Evolutionary conservation across 2,329 filamentous ascomycete species (phyloP), one percentile per base, ranked within the genome.

Genomic region (Fusarium sp.): DNA sequence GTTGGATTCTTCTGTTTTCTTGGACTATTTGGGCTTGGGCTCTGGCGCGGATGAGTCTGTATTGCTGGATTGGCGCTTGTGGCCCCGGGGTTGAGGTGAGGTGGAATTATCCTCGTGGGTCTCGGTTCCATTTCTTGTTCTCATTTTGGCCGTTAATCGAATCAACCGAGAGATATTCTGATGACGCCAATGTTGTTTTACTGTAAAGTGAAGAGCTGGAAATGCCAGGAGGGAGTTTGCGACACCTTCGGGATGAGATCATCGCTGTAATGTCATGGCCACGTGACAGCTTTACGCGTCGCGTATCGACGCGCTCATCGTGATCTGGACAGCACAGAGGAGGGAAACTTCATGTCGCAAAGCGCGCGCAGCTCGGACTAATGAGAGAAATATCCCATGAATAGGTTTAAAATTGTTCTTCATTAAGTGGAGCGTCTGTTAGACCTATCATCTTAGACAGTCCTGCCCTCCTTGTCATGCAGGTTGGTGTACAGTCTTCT

Each of bases 21-120:
- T 63, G 14, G 56, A 30, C 18, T 69, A 28, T 3, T 66, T 69
- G 5, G 66, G 5, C 4, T 62, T 55, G 1, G 60, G 49, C 16
- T 37, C 59, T 28, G 45, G 6, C 7, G 25, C 32, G 4, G 59
- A 16, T 12, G 40, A 21, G 4, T 53, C 34, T 0, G 41, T 63
- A 8, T 63, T 51, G 25, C 41, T 66, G 0, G 49, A 70, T 4
- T 41, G 25, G 30, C 56, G 42, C 32, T 70, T 69, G 10, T 45
- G 61, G 9, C 66, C 61, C 1, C 30, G 18, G n/a, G 61, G 37
- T 7, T 42, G 5, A 7, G 41, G 37, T 1, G 27, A 16, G 18
- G 56, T 41, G 4, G 45, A 12, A 16, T 41, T 46, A 4, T 56
- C 46, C 34, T 55, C 20, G 3, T 63, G 45, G 10, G 66, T 47